Conservation (phyloP, 2,329 filamentous ascomycete genomes). For the Aureobasidium sp. region DNA sequence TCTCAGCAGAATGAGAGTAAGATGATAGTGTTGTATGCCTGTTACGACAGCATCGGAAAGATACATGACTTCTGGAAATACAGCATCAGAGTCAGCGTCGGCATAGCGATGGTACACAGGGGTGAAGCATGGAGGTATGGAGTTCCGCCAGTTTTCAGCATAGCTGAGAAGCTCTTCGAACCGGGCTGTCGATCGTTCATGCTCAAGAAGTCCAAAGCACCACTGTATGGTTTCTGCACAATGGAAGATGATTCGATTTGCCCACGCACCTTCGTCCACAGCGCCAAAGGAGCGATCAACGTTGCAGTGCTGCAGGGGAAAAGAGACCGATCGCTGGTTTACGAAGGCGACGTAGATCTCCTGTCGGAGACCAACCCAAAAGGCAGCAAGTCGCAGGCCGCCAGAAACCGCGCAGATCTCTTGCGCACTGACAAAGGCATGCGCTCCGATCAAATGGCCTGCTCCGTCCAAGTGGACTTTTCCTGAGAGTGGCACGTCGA, state of each 20-base stretch:
- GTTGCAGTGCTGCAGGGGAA: constrained; percentile 46
- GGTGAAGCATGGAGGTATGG: not conserved
- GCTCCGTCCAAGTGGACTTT: constrained; percentile 12
- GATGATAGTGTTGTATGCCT: constrained; percentile 53
- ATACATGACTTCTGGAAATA: constrained; percentile 55
- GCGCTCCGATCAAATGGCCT: constrained; percentile 27
- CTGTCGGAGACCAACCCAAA: constrained; percentile 52
- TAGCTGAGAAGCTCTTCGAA: not conserved
- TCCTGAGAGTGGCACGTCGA: constrained; percentile 35
- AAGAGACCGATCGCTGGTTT: constrained; percentile 40
- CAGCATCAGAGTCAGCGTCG: constrained; percentile 28
- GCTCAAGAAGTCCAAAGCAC: constrained; percentile 43
- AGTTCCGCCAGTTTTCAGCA: not conserved
- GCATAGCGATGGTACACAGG: not conserved
- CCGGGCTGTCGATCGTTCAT: not conserved
- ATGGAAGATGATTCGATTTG: constrained; percentile 55
- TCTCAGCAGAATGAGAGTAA: constrained; percentile 51
- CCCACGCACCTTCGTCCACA: constrained; percentile 50
- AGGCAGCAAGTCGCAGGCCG: constrained; percentile 43
- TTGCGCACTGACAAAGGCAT: constrained; percentile 31
- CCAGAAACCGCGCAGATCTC: constrained; percentile 26
- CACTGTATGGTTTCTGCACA: constrained; percentile 59
- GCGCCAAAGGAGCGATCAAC: constrained; percentile 46
- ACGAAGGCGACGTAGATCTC: constrained; percentile 50
- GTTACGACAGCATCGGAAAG: constrained; percentile 49